phyloP scores from a whole-genome alignment of 805 yeast species.

The Brettanomyces nanus region DNA sequence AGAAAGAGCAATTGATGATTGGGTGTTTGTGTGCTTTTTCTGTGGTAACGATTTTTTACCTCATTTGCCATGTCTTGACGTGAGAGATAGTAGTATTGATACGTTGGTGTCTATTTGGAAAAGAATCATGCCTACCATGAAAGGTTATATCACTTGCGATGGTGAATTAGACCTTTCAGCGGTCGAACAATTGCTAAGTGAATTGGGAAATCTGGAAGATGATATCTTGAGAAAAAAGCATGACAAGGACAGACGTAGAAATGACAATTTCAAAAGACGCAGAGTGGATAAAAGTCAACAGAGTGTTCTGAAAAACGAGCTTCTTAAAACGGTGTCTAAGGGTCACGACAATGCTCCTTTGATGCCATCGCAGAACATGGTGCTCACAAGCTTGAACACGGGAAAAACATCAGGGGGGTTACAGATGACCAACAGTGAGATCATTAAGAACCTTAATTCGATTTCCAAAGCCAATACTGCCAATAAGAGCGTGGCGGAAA shows the following conservation, averaged over 20 bases:
- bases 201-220: constrained; percentile 66
- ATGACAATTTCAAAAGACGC: constrained; percentile 56
- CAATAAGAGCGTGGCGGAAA: constrained; percentile 60
- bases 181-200: constrained; percentile 62
- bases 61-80: constrained; percentile 89
- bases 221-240: constrained; percentile 65
- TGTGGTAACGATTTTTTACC: constrained; percentile 98
- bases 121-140: constrained; percentile 51
- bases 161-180: constrained; percentile 71
- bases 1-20: constrained; percentile 95
- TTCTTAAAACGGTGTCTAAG: constrained; percentile 47
- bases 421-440: constrained; percentile 59
- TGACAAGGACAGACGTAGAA: constrained; percentile 61
- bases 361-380: constrained; percentile 61
- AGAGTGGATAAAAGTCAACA: constrained; percentile 40
- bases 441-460: constrained; percentile 54
- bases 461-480: constrained; percentile 67
- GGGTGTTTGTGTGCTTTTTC: constrained; percentile 98
- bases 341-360: constrained; percentile 74
- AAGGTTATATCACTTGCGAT: constrained; percentile 81
- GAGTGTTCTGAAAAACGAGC: constrained; percentile 34
- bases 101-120: constrained; percentile 80
- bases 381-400: constrained; percentile 57
- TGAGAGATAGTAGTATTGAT: constrained; percentile 90
- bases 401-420: constrained; percentile 63